A percentile compares a stretch with the other conserved stretches of the same genome.
phyloP scores from a whole-genome alignment of 2,329 filamentous ascomycete species.

The Zopfia rhizophila region DNA sequence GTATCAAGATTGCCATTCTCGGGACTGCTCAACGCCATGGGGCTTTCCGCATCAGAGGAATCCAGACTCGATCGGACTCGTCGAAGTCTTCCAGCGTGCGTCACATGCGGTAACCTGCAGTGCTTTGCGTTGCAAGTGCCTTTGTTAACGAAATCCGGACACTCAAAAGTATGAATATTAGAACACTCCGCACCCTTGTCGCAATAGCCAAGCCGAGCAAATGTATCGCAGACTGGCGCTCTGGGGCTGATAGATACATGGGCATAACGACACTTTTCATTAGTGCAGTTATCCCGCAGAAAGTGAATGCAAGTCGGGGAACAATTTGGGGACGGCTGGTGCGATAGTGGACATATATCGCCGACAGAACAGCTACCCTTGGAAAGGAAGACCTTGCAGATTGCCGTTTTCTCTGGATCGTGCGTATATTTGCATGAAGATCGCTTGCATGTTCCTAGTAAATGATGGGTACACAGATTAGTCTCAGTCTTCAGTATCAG shows the following conservation, averaged over 20 bases:
- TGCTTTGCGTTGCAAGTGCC: constrained; percentile 81
- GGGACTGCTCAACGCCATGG: too few species aligned
- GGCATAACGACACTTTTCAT: constrained; percentile 84
- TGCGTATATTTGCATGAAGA: constrained; percentile 83
- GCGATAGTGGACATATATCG: constrained; percentile 87
- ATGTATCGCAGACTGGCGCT: constrained; percentile 83
- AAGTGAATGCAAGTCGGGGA: constrained; percentile 91
- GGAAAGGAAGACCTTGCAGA: constrained; percentile 87
- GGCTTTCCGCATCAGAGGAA: too few species aligned
- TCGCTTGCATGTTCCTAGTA: constrained; percentile 86
- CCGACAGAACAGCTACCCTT: constrained; percentile 81
- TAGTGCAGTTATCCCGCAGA: constrained; percentile 88
- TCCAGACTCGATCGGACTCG: too few species aligned
- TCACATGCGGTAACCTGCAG: constrained; percentile 87
- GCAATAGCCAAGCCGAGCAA: constrained; percentile 90
- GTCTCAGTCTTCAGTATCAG: background rate
- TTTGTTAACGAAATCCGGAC: constrained; percentile 93
- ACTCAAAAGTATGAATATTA: constrained; percentile 90
- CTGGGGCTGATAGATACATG: constrained; percentile 81
- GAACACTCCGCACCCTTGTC: constrained; percentile 80
- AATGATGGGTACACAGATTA: constrained; percentile 13
- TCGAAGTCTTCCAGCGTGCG: constrained; percentile 54
- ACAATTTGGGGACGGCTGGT: constrained; percentile 84
- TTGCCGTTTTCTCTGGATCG: constrained; percentile 85
- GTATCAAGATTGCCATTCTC: too few species aligned